These are phyloP conservation scores for Globisporangium uncinulatum DNA, from an alignment of 352 stramenopile genomes.

Conservation along the genomic window DNA sequence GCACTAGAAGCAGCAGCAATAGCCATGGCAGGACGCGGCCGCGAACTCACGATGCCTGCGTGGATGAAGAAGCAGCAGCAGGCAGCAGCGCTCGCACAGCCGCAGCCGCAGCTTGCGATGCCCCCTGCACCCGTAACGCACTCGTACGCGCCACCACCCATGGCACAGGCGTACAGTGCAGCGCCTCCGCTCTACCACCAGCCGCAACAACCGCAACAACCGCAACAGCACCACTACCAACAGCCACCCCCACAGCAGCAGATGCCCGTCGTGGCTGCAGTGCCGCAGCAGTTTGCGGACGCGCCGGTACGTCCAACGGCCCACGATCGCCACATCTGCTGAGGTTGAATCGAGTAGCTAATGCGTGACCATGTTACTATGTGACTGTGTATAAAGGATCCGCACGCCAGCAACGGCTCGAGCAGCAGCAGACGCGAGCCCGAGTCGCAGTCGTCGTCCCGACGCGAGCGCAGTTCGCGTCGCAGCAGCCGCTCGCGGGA, in stretches of 20 bases:
- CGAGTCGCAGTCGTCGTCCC: not conserved
- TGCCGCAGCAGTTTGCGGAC: conserved; percentile 53
- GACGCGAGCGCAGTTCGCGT: conserved; percentile 8
- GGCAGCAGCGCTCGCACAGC: conserved; percentile 25
- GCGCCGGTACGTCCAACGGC: conserved; percentile 33
- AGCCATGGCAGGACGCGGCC: conserved; percentile 69
- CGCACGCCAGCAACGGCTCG: conserved; percentile 5
- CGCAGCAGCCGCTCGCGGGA: conserved; percentile 12
- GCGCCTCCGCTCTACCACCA: conserved; percentile 5
- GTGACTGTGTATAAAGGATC: not conserved
- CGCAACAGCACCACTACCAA: conserved; percentile 15
- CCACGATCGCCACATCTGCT: not conserved
- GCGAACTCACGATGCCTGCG: conserved; percentile 79
- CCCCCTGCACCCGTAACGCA: too few species aligned
- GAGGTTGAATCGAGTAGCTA: too few species aligned
- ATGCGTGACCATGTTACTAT: too few species aligned
- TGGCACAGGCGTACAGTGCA: conserved; percentile 2
- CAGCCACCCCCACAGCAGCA: conserved; percentile 1
- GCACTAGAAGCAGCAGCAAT: not conserved
- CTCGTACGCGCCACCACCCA: conserved; percentile 8
- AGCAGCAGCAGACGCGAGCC: too few species aligned
- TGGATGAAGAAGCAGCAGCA: conserved; percentile 83
- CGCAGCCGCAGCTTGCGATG: conserved; percentile 34
- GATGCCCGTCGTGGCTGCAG: not conserved
- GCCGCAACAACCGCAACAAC: conserved; percentile 6